Evolutionary conservation across 352 stramenopile species (phyloP).

Genomic region (Pythium dissimile): DNA sequence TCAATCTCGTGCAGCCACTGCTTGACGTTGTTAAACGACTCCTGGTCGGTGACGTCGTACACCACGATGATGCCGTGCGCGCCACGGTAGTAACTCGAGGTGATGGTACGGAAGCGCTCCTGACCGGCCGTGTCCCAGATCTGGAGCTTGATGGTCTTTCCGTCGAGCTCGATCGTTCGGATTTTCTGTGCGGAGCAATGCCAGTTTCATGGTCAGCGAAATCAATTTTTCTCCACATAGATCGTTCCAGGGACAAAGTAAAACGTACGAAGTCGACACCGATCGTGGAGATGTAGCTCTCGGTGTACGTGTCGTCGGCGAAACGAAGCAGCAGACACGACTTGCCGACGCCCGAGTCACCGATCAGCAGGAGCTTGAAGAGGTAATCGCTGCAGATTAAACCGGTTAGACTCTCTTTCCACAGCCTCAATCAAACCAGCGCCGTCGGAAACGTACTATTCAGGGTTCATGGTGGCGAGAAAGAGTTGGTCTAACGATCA

Average conservation of each 20-base stretch:
- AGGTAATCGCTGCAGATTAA: conserved; percentile 94
- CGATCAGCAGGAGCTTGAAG: conserved; percentile 98
- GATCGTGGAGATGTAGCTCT: conserved; percentile 99
- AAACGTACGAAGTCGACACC: conserved; percentile 99
- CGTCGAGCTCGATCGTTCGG: conserved; percentile 98
- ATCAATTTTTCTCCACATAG: background rate
- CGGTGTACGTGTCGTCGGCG: conserved; percentile 99
- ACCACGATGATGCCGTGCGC: conserved; percentile 99
- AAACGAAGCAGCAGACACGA: conserved; percentile 99
- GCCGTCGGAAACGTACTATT: conserved; percentile 89
- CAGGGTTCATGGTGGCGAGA: conserved; percentile 80
- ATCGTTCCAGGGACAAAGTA: background rate
- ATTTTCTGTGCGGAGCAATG: conserved; percentile 92
- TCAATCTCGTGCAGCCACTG: conserved; percentile 96
- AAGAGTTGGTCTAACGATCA: conserved; percentile 13
- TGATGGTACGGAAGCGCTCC: conserved; percentile 99
- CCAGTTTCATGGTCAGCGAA: conserved; percentile 1
- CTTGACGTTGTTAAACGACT: conserved; percentile 98
- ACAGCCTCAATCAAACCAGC: too few species aligned
- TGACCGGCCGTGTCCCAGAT: conserved; percentile 99
- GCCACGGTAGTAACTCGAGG: conserved; percentile 98
- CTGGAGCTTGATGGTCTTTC: conserved; percentile 99
- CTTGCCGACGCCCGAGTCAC: conserved; percentile 97
- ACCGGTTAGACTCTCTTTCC: background rate
- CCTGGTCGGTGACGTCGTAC: conserved; percentile 98